Evolutionary conservation across 768 basidiomycete species (phyloP).

Genomic region (Saitozyma podzolica): DNA sequence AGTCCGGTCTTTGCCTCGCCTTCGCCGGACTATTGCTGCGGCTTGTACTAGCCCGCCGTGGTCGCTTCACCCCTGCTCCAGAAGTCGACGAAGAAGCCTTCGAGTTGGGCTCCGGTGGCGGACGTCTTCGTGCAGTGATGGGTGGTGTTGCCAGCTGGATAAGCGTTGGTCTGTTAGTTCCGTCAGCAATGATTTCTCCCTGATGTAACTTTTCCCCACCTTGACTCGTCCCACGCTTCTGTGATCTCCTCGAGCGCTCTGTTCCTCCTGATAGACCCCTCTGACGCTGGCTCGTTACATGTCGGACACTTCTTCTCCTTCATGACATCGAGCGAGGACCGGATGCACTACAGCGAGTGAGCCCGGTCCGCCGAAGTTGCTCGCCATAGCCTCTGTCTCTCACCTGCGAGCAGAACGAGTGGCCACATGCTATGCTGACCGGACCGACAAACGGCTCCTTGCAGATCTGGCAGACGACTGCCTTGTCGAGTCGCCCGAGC

Average conservation of each 20-base stretch:
- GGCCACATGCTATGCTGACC: slow-evolving; percentile 72
- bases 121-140: slow-evolving; percentile 7
- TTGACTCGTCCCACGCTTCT: slow-evolving; percentile 67
- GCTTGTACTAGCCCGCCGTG: slow-evolving; percentile 6
- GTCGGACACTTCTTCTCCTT: slow-evolving; percentile 64
- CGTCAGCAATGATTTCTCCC: background rate
- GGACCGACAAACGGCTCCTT: slow-evolving; percentile 72
- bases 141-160: slow-evolving; percentile 10
- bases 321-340: slow-evolving; percentile 61
- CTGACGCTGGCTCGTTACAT: slow-evolving; percentile 64
- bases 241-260: slow-evolving; percentile 70
- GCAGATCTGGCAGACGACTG: slow-evolving; percentile 74
- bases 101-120: slow-evolving; percentile 3
- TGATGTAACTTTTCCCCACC: slow-evolving; percentile 56
- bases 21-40: slow-evolving; percentile 10
- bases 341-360: slow-evolving; percentile 63
- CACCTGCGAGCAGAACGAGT: slow-evolving; percentile 67
- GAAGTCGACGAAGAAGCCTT: slow-evolving; percentile 12
- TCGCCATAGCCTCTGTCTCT: slow-evolving; percentile 1
- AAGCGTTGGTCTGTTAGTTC: slow-evolving; percentile 14
- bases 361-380: background rate
- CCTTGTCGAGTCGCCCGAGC: slow-evolving; percentile 65
- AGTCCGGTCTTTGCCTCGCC: background rate
- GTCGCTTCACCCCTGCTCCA: slow-evolving; percentile 11
- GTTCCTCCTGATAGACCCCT: slow-evolving; percentile 68